Conservation (phyloP, 805 yeast species). For the Saturnispora diversa region DNA sequence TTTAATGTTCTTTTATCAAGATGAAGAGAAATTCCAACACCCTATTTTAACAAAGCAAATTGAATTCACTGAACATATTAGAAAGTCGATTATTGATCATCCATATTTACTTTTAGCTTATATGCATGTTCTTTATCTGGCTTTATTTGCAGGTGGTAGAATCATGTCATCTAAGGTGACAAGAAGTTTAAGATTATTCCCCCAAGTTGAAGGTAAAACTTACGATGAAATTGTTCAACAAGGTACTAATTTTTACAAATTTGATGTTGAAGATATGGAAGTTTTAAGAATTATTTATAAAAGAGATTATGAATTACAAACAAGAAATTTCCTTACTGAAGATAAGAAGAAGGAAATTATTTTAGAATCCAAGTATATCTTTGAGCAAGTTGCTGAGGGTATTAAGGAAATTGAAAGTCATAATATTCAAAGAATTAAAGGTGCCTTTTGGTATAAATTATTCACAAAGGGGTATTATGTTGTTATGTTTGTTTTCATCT, state of each 20-base stretch:
- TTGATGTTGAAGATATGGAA: slow-evolving; percentile 58
- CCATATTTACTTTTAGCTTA: slow-evolving; percentile 72
- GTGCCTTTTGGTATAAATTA: slow-evolving; percentile 46
- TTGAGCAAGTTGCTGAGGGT: slow-evolving; percentile 51
- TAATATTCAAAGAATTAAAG: slow-evolving; percentile 50
- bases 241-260: slow-evolving; percentile 67
- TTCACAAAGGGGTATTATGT: slow-evolving; percentile 46
- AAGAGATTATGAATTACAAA: slow-evolving; percentile 67
- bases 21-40: slow-evolving; percentile 44
- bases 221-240: slow-evolving; percentile 50
- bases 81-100: slow-evolving; percentile 43
- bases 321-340: slow-evolving; percentile 65
- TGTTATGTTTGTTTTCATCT: slow-evolving; percentile 26
- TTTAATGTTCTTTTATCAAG: slow-evolving; percentile 57
- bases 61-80: slow-evolving; percentile 54
- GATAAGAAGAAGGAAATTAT: slow-evolving; percentile 62
- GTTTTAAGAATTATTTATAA: slow-evolving; percentile 58
- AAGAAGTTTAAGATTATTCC: slow-evolving; percentile 65
- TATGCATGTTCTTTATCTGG: slow-evolving; percentile 78
- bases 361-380: slow-evolving; percentile 58
- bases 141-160: slow-evolving; percentile 80
- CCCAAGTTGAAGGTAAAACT: slow-evolving; percentile 59
- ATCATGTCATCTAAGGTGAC: slow-evolving; percentile 60
- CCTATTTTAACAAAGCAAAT: slow-evolving; percentile 59
- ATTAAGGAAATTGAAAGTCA: slow-evolving; percentile 60